A percentile compares a stretch with the other conserved stretches of the same genome.
Conservation (phyloP, 805 yeast genomes). For the Candida gorgasii region DNA sequence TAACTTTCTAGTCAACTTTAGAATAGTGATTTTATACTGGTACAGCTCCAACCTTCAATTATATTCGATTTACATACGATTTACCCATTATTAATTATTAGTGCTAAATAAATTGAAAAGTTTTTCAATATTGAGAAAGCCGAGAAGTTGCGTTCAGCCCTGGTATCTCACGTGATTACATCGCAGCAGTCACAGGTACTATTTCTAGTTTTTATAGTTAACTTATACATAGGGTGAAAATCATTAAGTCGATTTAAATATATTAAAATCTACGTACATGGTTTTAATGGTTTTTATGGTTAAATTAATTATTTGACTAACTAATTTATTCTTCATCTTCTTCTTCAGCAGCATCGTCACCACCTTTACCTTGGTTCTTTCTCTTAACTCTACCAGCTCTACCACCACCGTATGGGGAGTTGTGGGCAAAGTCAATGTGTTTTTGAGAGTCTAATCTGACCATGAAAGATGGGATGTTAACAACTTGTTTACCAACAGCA, state of each 20-base stretch:
- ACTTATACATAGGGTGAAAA: too few species aligned
- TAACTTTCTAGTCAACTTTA: too few species aligned
- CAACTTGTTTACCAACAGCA: conserved; percentile 99
- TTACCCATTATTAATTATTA: conserved; percentile 34
- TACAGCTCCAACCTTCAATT: not conserved
- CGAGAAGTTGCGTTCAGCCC: conserved; percentile 2
- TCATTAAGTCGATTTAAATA: conserved; percentile 6
- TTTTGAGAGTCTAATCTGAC: conserved; percentile 99
- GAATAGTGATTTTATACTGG: too few species aligned
- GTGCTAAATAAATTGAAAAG: conserved; percentile 11
- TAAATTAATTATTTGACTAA: conserved; percentile 12
- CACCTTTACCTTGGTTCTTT: conserved; percentile 71
- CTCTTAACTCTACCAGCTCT: conserved; percentile 99
- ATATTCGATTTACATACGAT: conserved; percentile 28
- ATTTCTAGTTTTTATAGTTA: too few species aligned
- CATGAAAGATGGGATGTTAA: conserved; percentile 98
- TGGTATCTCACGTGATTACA: conserved; percentile 3
- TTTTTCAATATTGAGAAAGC: conserved; percentile 10
- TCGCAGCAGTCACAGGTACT: conserved; percentile 1
- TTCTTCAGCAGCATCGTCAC: conserved; percentile 63
- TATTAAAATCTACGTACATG: conserved; percentile 14
- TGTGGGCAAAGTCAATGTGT: conserved; percentile 99
- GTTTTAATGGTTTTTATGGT: conserved; percentile 1
- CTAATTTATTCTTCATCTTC: conserved; percentile 73
- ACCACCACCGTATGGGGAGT: conserved; percentile 99